Percentiles rank a stretch among this genome's conserved stretches.
Evolutionary conservation across 139 green algal genomes (phyloP).

Genomic region (Parachlorella kessleri): DNA sequence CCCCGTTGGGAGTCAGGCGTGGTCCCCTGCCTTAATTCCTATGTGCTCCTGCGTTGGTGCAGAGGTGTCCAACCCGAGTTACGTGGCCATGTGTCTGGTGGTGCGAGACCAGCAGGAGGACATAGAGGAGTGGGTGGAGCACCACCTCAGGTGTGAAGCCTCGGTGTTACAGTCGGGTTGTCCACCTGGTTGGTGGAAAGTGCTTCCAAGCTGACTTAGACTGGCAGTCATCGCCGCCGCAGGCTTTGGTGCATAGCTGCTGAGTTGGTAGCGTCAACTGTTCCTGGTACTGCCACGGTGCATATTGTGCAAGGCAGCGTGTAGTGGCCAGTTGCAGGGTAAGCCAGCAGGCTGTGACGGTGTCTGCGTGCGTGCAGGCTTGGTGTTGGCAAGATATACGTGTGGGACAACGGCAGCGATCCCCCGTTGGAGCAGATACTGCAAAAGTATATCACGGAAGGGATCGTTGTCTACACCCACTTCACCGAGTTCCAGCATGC

Average conservation of each 20-base stretch:
- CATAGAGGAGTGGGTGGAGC: slow-evolving; percentile 37
- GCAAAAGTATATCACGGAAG: slow-evolving; percentile 14
- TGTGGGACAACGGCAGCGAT: slow-evolving; percentile 35
- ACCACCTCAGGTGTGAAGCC: slow-evolving; percentile 28
- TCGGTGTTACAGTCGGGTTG: too few relatives aligned
- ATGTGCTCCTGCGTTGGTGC: too few relatives aligned
- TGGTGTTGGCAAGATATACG: slow-evolving; percentile 20
- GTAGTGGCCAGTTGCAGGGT: too few relatives aligned
- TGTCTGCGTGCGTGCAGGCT: slow-evolving; percentile 1
- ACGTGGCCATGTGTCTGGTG: slow-evolving; percentile 33
- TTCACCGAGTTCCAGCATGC: slow-evolving; percentile 7
- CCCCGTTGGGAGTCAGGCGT: too few relatives aligned
- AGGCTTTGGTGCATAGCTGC: too few relatives aligned
- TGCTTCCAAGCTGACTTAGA: too few relatives aligned
- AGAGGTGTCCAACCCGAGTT: not conserved
- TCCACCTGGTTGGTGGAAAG: too few relatives aligned
- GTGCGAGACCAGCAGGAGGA: slow-evolving; percentile 34
- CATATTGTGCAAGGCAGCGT: too few relatives aligned
- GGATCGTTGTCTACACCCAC: slow-evolving; percentile 32
- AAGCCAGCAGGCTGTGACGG: not conserved
- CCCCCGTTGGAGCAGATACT: slow-evolving; percentile 20
- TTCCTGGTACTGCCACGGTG: not conserved
- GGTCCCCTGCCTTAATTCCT: too few relatives aligned
- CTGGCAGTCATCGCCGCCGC: too few relatives aligned
- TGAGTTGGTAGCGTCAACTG: too few relatives aligned